phyloP scores from a whole-genome alignment of 768 basidiomycete genomes.

The Phylloporus sp. region DNA sequence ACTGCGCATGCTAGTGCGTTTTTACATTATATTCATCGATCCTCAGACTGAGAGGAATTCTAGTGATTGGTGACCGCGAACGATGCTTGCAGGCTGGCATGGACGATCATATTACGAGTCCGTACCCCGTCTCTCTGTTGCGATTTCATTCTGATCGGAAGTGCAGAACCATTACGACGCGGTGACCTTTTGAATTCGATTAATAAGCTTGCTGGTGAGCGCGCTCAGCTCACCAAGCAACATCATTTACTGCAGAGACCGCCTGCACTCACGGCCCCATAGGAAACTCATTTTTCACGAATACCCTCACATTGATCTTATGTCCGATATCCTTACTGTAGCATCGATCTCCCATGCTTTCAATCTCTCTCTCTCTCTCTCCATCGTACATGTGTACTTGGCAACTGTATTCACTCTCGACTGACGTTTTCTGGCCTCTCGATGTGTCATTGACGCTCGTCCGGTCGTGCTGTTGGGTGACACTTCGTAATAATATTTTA shows the following conservation, averaged over 20 bases:
- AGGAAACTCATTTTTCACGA: not conserved
- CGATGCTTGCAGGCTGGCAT: conserved; percentile 74
- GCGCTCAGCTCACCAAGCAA: conserved; percentile 35
- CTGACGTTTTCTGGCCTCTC: not conserved
- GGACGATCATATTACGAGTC: conserved; percentile 84
- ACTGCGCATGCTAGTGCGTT: conserved; percentile 94
- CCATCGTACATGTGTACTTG: not conserved
- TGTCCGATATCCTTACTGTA: conserved; percentile 20
- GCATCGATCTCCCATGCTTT: conserved; percentile 6
- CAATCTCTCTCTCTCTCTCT: not conserved
- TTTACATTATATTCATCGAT: not conserved
- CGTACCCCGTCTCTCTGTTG: conserved; percentile 23
- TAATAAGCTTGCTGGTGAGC: conserved; percentile 72
- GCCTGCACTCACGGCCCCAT: conserved; percentile 29
- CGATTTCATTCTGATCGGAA: not conserved
- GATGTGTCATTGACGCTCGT: not conserved
- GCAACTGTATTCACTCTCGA: conserved; percentile 7
- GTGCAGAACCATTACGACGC: conserved; percentile 69
- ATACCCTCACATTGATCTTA: conserved; percentile 8
- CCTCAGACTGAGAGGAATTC: conserved; percentile 8
- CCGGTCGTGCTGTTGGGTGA: not conserved
- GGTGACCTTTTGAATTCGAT: conserved; percentile 80
- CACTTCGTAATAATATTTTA: not conserved
- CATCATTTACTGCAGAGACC: conserved; percentile 31
- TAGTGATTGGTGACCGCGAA: conserved; percentile 87